A percentile compares a stretch with the other conserved stretches of the same genome.
Conservation (phyloP, 2,329 filamentous ascomycete genomes). For the Passalora sequoiae region DNA sequence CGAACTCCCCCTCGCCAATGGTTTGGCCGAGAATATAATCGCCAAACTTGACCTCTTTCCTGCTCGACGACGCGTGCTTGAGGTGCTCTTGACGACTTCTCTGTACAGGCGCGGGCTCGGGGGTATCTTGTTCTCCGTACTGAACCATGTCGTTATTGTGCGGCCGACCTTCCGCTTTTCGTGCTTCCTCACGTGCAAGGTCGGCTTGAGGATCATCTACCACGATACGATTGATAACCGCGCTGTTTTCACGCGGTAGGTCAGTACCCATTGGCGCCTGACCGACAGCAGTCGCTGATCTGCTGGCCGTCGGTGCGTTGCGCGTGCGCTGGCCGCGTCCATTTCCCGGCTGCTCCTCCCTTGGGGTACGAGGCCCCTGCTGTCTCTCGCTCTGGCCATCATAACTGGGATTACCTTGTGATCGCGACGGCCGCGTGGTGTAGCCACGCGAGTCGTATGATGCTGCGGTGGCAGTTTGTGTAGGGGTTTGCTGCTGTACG, state of each 20-base stretch:
- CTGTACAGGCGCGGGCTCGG: constrained; percentile 28
- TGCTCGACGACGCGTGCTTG: constrained; percentile 39
- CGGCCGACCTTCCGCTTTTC: constrained; percentile 57
- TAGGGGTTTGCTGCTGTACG: constrained; percentile 20
- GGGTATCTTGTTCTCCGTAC: constrained; percentile 43
- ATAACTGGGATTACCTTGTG: constrained; percentile 33
- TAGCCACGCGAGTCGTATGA: constrained; percentile 26
- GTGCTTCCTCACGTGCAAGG: constrained; percentile 64
- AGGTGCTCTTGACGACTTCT: constrained; percentile 57
- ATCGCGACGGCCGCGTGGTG: constrained; percentile 29
- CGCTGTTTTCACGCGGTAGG: constrained; percentile 69
- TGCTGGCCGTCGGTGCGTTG: constrained; percentile 38
- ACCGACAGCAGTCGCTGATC: constrained; percentile 48
- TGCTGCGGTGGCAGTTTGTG: constrained; percentile 16
- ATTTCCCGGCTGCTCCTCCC: constrained; percentile 44
- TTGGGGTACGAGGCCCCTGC: constrained; percentile 37
- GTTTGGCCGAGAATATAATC: constrained; percentile 95
- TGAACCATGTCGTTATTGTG: constrained; percentile 42
- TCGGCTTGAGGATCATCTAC: constrained; percentile 72
- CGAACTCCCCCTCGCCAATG: constrained; percentile 95
- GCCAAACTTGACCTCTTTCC: constrained; percentile 83
- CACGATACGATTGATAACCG: constrained; percentile 71
- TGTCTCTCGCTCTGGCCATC: constrained; percentile 40
- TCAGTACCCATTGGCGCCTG: constrained; percentile 49
- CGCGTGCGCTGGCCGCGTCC: constrained; percentile 37